A percentile compares a stretch with the other conserved stretches of the same genome.
These are phyloP conservation scores for Brassica carinata DNA, from an alignment of 345 rosid genomes.

Conservation along the genomic window DNA sequence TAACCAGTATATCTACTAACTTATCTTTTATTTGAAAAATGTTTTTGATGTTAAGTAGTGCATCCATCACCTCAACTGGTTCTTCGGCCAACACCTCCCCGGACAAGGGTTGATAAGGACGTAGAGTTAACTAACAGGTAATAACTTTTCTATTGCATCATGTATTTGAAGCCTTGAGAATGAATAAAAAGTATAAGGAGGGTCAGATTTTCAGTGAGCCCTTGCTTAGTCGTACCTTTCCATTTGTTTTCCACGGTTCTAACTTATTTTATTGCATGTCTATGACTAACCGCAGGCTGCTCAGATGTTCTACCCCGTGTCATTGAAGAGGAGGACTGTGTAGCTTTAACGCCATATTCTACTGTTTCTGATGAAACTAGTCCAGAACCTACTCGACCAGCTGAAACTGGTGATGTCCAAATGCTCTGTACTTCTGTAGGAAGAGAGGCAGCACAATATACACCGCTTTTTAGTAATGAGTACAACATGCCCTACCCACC, in stretches of 20 bases:
- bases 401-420: slow-evolving; percentile 17
- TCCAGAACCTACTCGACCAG: slow-evolving; percentile 34
- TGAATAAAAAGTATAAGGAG: slow-evolving; percentile 48
- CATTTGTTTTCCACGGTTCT: slow-evolving; percentile 3
- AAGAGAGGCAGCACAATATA: too few relatives aligned
- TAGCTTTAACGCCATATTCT: slow-evolving; percentile 49
- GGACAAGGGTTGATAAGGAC: slow-evolving; percentile 56
- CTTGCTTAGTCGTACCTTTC: slow-evolving; percentile 50
- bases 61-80: slow-evolving; percentile 56
- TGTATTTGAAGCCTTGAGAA: slow-evolving; percentile 58
- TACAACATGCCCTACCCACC: too few relatives aligned
- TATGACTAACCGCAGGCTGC: slow-evolving; percentile 49
- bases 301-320: slow-evolving; percentile 47
- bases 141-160: slow-evolving; percentile 6
- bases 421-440: too few relatives aligned
- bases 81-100: slow-evolving; percentile 58
- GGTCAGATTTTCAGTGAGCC: slow-evolving; percentile 37
- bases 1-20: neutral
- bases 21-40: neutral
- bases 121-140: slow-evolving; percentile 69
- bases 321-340: slow-evolving; percentile 46
- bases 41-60: slow-evolving; percentile 38
- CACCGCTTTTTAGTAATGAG: too few relatives aligned
- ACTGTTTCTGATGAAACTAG: slow-evolving; percentile 43
- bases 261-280: slow-evolving; percentile 5